Evolutionary conservation across 352 stramenopile species (phyloP).

Genomic region (Globisporangium spinosum): DNA sequence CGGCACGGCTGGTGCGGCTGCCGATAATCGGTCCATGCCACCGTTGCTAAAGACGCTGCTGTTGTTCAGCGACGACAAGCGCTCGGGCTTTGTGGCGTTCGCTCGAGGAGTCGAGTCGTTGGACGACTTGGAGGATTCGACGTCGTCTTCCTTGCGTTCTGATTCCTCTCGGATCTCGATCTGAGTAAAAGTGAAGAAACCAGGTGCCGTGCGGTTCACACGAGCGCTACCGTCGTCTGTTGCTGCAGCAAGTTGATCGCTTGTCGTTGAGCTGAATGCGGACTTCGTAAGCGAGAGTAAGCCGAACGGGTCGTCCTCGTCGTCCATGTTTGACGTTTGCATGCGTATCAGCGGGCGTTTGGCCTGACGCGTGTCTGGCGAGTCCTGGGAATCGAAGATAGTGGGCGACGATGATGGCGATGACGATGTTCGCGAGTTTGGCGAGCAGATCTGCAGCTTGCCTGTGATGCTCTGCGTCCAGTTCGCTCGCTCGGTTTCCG

Average conservation of each 20-base stretch:
- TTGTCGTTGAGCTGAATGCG: conserved; percentile 27
- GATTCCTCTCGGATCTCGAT: conserved; percentile 35
- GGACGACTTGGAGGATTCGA: conserved; percentile 14
- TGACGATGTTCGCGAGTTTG: neutral
- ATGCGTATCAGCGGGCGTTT: conserved; percentile 35
- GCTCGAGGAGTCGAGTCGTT: conserved; percentile 9
- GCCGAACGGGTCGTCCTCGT: conserved; percentile 47
- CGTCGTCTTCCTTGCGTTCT: conserved; percentile 20
- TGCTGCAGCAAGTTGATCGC: neutral
- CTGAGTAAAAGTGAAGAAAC: conserved; percentile 47
- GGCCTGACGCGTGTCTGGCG: conserved; percentile 20
- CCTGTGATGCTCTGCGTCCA: conserved; percentile 11
- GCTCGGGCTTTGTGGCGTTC: neutral
- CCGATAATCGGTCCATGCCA: neutral
- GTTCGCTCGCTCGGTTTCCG: conserved; percentile 10
- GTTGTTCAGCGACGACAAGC: neutral
- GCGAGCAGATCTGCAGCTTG: neutral
- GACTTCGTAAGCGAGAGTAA: conserved; percentile 47
- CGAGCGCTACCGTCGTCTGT: conserved; percentile 2
- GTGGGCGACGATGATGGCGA: neutral
- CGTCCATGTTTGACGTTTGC: conserved; percentile 37
- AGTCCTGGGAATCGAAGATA: conserved; percentile 13
- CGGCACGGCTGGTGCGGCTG: conserved; percentile 14
- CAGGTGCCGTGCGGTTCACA: conserved; percentile 20
- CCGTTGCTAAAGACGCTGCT: conserved; percentile 7